Conservation (phyloP, 192 early-diverging fungal genomes). For the Podila clonocystis region DNA sequence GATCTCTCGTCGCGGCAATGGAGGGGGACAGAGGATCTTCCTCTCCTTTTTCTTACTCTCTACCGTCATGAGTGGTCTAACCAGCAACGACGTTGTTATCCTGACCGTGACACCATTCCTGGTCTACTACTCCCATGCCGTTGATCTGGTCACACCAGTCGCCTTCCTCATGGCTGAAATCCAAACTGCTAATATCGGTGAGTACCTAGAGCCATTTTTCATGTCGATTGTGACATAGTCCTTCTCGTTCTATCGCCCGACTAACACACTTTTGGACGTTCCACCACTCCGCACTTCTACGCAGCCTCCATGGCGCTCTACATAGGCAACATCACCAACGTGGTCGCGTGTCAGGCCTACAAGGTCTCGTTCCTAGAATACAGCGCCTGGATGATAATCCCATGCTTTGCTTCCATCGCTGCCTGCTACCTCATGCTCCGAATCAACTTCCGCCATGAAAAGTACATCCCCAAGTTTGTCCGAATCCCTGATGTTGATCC, state of each 20-base stretch:
- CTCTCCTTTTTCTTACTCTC: slow-evolving; percentile 76
- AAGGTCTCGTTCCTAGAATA: slow-evolving; percentile 77
- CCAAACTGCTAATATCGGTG: slow-evolving; percentile 77
- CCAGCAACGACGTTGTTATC: slow-evolving; percentile 89
- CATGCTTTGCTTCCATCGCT: slow-evolving; percentile 65
- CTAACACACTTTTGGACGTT: background rate
- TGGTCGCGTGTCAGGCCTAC: slow-evolving; percentile 84
- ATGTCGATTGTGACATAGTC: too few relatives aligned
- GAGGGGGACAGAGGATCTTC: slow-evolving; percentile 69
- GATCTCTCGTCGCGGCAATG: slow-evolving; percentile 72
- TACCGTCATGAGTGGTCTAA: slow-evolving; percentile 75
- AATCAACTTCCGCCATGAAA: slow-evolving; percentile 57
- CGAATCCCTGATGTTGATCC: slow-evolving; percentile 59
- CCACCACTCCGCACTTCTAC: background rate
- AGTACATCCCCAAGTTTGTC: slow-evolving; percentile 59
- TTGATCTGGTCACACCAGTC: slow-evolving; percentile 64
- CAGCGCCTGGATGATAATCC: slow-evolving; percentile 87
- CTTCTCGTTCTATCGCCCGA: background rate
- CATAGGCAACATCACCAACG: slow-evolving; percentile 91
- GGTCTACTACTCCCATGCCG: slow-evolving; percentile 74
- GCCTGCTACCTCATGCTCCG: slow-evolving; percentile 65
- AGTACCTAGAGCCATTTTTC: background rate
- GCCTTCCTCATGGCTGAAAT: slow-evolving; percentile 85
- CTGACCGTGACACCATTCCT: slow-evolving; percentile 85
- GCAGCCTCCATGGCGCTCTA: slow-evolving; percentile 82